These are phyloP conservation scores for Thymus quinquecostatus DNA, from an alignment of 257 asterid species.

Conservation along the genomic window DNA sequence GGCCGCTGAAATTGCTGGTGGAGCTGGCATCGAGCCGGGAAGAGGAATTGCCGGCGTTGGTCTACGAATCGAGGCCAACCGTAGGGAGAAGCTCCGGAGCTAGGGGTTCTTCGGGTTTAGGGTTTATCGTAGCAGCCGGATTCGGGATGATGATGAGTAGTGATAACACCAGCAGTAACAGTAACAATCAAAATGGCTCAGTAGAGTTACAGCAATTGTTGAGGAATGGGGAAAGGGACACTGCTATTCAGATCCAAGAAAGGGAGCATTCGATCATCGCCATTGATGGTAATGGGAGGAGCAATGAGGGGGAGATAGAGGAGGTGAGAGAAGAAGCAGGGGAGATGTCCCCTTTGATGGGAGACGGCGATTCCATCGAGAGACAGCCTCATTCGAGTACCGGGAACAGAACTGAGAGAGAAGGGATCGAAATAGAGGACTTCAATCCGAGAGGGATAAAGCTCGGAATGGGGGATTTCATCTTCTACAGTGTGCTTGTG, in stretches of 20 bases:
- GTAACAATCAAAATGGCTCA: conserved; percentile 17
- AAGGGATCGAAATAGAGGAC: conserved; percentile 39
- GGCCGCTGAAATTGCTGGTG: conserved; percentile 88
- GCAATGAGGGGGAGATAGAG: conserved; percentile 47
- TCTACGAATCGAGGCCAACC: conserved; percentile 84
- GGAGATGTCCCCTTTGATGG: conserved; percentile 70
- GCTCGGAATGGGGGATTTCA: conserved; percentile 96
- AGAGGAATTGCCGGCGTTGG: conserved; percentile 91
- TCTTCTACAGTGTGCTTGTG: conserved; percentile 89
- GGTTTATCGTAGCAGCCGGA: conserved; percentile 58
- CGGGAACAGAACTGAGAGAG: conserved; percentile 36
- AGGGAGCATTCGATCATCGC: conserved; percentile 35
- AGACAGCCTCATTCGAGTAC: conserved; percentile 24
- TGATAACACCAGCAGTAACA: conserved; percentile 17
- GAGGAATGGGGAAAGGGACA: conserved; percentile 32
- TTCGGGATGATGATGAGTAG: conserved; percentile 45
- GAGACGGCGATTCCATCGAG: conserved; percentile 40
- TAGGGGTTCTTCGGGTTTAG: conserved; percentile 54
- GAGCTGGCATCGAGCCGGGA: conserved; percentile 86
- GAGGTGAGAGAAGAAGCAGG: conserved; percentile 58
- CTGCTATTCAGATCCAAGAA: conserved; percentile 37
- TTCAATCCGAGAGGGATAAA: conserved; percentile 59
- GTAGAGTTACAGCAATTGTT: conserved; percentile 62
- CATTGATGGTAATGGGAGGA: conserved; percentile 34
- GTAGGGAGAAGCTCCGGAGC: conserved; percentile 45